Conservation (phyloP, 345 rosid genomes). For the Hibiscus mutabilis region DNA sequence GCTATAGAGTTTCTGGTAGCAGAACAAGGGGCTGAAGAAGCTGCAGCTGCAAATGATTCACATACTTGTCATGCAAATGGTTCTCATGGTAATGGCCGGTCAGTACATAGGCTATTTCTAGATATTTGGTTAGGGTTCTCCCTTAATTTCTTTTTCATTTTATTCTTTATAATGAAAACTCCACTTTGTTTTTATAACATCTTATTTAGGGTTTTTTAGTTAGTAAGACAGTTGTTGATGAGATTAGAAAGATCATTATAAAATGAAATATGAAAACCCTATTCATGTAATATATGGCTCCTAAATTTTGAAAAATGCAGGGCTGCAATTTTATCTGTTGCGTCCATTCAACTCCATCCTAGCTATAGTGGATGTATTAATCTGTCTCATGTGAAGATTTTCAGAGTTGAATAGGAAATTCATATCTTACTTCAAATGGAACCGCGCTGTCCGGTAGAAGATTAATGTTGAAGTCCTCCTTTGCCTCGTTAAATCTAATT, state of each 20-base stretch:
- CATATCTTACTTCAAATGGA: background rate
- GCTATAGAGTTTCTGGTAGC: constrained; percentile 78
- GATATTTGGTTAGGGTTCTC: background rate
- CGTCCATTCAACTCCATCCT: background rate
- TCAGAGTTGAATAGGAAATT: background rate
- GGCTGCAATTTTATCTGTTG: background rate
- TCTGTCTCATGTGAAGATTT: background rate
- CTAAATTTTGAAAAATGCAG: background rate
- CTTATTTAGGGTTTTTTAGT: background rate
- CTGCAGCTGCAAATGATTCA: constrained; percentile 27
- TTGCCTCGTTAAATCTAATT: background rate
- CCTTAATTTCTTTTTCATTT: background rate
- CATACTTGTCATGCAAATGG: constrained; percentile 25
- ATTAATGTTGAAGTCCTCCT: background rate
- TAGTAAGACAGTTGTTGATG: background rate
- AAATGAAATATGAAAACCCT: background rate
- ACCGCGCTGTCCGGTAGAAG: background rate
- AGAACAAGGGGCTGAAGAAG: constrained; percentile 43
- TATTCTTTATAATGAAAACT: constrained; percentile 7
- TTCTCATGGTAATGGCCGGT: constrained; percentile 49
- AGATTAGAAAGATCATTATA: background rate
- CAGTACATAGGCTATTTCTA: constrained; percentile 21
- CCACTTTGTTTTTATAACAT: background rate
- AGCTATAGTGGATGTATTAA: background rate
- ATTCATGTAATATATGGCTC: background rate